Base-by-base conservation (phyloP, 768 basidiomycete genomes). In the Boletus reticulatus region DNA sequence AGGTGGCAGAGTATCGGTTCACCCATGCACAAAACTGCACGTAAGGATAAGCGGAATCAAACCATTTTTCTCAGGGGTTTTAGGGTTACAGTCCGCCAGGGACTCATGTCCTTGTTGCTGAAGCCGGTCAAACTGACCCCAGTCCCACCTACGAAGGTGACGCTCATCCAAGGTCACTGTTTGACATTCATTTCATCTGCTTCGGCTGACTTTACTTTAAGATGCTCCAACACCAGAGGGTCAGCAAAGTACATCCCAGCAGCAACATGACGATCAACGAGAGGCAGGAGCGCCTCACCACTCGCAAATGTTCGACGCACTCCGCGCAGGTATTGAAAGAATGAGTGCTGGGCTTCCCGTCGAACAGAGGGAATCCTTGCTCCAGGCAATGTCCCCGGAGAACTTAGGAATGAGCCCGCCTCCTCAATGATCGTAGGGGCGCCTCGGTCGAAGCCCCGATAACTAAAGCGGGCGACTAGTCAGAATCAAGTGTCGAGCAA, bases 281-380 rank as follows among this genome's bases (percentile, higher is more conserved):
- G 2, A 9, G 39, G 43, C 36, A 10, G 20, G 9, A 7, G 24
- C 47, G 24, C 69, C 80, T 57, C 60, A 90, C 93, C 92, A 94
- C 9, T 29, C 8, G 63, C 92, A 96, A 56, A 94, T 67, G 64
- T 97, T 94, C 48, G 94, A 68, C 14, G 85, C 85, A 27, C 95
- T 95, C 67, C 92, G 87, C 4, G 96, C 95, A 9, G 96, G 92
- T 70, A 90, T 77, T 4, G 83, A 81, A 63, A 83, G 89, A 69
- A 93, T 93, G 52, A 93, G 72, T 6, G 92, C 92, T 0, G 89
- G 89, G 62, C 89, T 91, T 5, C 94, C 93, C 62, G 93, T 68
- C 13, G 89, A 88, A 45, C 95, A 78, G 24, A 96, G 74, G 10
- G 89, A 86, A 71, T 96, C 61, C 79, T 81, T 7, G 92, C 95